Base-by-base conservation (phyloP, 2,329 filamentous ascomycete genomes). In the Diaporthe destruens region DNA sequence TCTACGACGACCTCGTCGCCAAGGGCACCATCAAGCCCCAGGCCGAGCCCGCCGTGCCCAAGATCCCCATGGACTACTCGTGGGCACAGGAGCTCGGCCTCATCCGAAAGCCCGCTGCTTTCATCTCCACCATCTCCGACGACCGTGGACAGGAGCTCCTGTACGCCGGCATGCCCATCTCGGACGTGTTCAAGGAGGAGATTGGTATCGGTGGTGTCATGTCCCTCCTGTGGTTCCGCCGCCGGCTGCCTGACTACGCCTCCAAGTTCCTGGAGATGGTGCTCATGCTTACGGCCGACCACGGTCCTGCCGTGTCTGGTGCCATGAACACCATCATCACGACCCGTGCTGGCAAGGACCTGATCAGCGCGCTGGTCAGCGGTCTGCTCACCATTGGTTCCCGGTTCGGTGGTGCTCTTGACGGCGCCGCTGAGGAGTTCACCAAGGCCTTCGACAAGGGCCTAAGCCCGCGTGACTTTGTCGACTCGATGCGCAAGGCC, bases 241-340 rank as follows among this genome's bases (percentile, higher is more conserved):
- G 96, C 85, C 94, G 96, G 82, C 93, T 99, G 75, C 96, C 96
- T 76, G 88, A 93, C 81, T 98, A 98, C 84, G 96, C 96, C 81
- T 97, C 94, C 90, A 97, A 97, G 87, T 99, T 99, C 90, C 87
- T 99, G 79, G 96, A 99, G 90, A 99, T 99, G 96, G 96, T 99
- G 77, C 96, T 99, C 84, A 99, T 99, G 96, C 91, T 99, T 82
- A 99, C 96, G 82, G 96, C 96, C 80, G 96, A 99, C 82, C 96
- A 99, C 91, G 96, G 96, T 86, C 96, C 96, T 70, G 96, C 96
- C 79, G 96, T 99, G 79, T 99, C 96, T 79, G 96, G 96, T 90
- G 96, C 96, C 84, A 99, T 99, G 96, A 99, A 99, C 92, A 99
- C 96, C 83, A 99, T 99, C 84, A 98, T 99, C 84, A 99, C 96